Percentiles rank a stretch among this genome's conserved stretches.
Conservation (phyloP, 148 eudicot species). For the Camellia japonica region DNA sequence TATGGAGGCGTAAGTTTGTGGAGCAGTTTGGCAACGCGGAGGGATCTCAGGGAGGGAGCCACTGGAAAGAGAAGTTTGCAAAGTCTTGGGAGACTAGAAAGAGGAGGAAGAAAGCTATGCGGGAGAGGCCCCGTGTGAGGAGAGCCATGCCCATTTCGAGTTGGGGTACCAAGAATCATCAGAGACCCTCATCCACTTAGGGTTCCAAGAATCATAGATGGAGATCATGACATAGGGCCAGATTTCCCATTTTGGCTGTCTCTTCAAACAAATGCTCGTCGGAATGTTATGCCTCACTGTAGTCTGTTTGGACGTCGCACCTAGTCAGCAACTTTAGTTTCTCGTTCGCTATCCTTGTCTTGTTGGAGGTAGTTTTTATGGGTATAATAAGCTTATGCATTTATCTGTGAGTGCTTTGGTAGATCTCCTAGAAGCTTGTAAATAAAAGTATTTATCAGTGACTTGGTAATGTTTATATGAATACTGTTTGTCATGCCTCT, state of each 20-base stretch:
- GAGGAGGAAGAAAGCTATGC: slow-evolving; percentile 31
- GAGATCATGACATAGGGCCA: slow-evolving; percentile 45
- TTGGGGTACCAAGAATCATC: slow-evolving; percentile 21
- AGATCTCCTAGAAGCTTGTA: background rate
- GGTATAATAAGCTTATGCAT: background rate
- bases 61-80: slow-evolving; percentile 61
- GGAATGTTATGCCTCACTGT: too few species aligned
- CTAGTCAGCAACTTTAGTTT: background rate
- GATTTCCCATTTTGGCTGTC: background rate
- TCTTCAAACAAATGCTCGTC: too few species aligned
- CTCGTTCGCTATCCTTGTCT: background rate
- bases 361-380: background rate
- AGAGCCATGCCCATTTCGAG: slow-evolving; percentile 22
- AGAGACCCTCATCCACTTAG: slow-evolving; percentile 19
- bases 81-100: slow-evolving; percentile 44
- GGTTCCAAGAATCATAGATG: slow-evolving; percentile 51
- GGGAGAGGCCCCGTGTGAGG: background rate
- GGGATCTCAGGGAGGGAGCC: slow-evolving; percentile 23
- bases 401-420: background rate
- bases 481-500: background rate
- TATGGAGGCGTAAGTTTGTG: slow-evolving; percentile 68
- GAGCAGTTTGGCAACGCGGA: slow-evolving; percentile 56
- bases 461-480: too few species aligned
- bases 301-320: background rate
- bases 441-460: too few species aligned